Percentiles rank a stretch among this genome's conserved stretches.
phyloP scores from a whole-genome alignment of 2,329 filamentous ascomycete species.

The Rosellinia necatrix region DNA sequence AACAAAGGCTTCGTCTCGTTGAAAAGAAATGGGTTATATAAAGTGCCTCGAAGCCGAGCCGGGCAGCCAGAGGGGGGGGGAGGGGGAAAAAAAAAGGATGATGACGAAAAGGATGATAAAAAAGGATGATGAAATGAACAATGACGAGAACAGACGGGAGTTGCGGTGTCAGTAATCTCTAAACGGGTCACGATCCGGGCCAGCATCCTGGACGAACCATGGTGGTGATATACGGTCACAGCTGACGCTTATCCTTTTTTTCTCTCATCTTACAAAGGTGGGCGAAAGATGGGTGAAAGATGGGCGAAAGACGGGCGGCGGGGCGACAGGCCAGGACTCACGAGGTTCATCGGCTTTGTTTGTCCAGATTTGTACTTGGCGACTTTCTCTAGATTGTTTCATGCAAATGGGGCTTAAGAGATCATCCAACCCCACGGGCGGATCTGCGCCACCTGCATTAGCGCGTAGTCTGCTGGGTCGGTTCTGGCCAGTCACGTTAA shows the following conservation, averaged over 20 bases:
- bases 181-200: too few species aligned
- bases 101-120: not conserved
- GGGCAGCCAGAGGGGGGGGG: constrained; percentile 5
- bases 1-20: not conserved
- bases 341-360: not conserved
- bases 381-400: constrained; percentile 20
- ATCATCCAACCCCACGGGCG: constrained; percentile 22
- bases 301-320: constrained; percentile 1
- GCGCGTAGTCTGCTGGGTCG: constrained; percentile 1
- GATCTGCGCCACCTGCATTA: constrained; percentile 22
- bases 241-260: constrained; percentile 14
- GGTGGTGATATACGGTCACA: not conserved
- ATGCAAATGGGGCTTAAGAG: constrained; percentile 9
- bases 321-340: not conserved
- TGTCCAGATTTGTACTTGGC: constrained; percentile 1
- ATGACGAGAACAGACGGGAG: not conserved
- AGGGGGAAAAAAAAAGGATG: constrained; percentile 18
- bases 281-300: constrained; percentile 4
- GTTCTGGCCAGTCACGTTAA: constrained; percentile 18
- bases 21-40: constrained; percentile 6
- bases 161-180: too few species aligned
- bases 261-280: constrained; percentile 16
- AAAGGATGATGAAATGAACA: not conserved
- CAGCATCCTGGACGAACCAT: too few species aligned
- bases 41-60: constrained; percentile 23